These are phyloP conservation scores for Ophiostoma ulmi DNA, from an alignment of 2,329 filamentous ascomycete species.

Conservation along the genomic window DNA sequence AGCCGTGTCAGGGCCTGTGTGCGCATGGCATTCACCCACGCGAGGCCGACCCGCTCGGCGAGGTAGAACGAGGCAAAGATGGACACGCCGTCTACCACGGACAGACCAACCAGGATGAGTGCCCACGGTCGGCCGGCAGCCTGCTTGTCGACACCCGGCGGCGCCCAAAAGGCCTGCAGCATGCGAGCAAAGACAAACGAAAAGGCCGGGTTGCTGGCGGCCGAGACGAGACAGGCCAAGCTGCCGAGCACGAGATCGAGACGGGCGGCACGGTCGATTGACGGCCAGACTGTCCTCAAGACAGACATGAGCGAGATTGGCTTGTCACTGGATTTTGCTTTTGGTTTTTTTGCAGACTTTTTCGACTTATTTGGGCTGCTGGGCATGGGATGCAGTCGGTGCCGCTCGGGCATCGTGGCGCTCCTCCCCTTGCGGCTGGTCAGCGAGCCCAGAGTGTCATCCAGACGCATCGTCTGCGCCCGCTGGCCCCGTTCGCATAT, in stretches of 20 bases:
- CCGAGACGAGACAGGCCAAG: constrained; percentile 57
- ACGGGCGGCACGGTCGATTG: constrained; percentile 48
- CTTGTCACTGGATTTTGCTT: background rate
- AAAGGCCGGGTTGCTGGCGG: constrained; percentile 62
- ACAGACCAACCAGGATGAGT: constrained; percentile 62
- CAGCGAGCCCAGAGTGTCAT: background rate
- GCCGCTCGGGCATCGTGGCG: background rate
- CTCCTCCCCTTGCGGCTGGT: background rate
- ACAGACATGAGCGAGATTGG: background rate
- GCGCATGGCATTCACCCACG: constrained; percentile 71
- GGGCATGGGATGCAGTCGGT: background rate
- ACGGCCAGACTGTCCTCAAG: constrained; percentile 65
- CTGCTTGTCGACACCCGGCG: constrained; percentile 43
- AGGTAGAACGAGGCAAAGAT: constrained; percentile 65
- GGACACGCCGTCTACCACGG: constrained; percentile 59
- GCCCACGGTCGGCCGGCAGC: constrained; percentile 60
- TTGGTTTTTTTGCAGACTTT: background rate
- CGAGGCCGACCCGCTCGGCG: constrained; percentile 65
- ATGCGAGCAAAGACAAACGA: constrained; percentile 70
- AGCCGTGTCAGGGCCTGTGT: constrained; percentile 62
- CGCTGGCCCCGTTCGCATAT: constrained; percentile 19
- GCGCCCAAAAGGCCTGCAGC: constrained; percentile 61
- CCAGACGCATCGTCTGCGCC: constrained; percentile 22
- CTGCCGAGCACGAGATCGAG: constrained; percentile 56
- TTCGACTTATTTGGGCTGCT: background rate